These are phyloP conservation scores for Gautieria morchelliformis DNA, from an alignment of 768 basidiomycete species.

Conservation along the genomic window DNA sequence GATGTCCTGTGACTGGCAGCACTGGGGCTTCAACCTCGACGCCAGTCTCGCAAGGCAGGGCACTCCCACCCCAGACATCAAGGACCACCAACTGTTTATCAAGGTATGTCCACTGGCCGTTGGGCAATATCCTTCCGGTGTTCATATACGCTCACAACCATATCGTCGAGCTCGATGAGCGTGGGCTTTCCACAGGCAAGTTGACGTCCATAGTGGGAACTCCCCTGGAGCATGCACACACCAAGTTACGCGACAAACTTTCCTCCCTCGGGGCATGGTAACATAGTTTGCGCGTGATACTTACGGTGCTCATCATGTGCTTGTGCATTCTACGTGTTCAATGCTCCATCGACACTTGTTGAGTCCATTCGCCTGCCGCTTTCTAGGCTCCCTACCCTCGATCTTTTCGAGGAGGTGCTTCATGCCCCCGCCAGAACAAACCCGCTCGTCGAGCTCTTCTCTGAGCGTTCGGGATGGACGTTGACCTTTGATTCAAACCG, in stretches of 20 bases:
- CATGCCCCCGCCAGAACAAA: slow-evolving; percentile 22
- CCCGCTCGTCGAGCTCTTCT: slow-evolving; percentile 44
- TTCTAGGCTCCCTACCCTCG: slow-evolving; percentile 30
- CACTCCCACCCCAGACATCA: slow-evolving; percentile 36
- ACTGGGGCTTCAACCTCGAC: slow-evolving; percentile 78
- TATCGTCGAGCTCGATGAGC: slow-evolving; percentile 41
- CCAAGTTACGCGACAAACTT: slow-evolving; percentile 48
- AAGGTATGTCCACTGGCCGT: slow-evolving; percentile 23
- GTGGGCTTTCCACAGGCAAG: slow-evolving; percentile 42
- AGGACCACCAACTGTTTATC: slow-evolving; percentile 36
- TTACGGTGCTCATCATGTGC: neutral
- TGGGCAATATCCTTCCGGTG: neutral
- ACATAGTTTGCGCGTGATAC: slow-evolving; percentile 9
- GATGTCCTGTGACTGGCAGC: slow-evolving; percentile 28
- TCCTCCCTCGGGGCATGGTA: slow-evolving; percentile 55
- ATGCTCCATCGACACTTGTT: slow-evolving; percentile 20
- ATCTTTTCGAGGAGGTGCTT: slow-evolving; percentile 39
- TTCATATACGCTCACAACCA: slow-evolving; percentile 18
- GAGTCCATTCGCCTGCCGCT: slow-evolving; percentile 41
- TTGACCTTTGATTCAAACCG: slow-evolving; percentile 63
- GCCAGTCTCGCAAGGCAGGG: slow-evolving; percentile 42
- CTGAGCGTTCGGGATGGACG: slow-evolving; percentile 48
- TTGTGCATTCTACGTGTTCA: slow-evolving; percentile 49
- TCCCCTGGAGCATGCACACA: slow-evolving; percentile 38
- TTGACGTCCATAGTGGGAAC: slow-evolving; percentile 38